A percentile compares a stretch with the other conserved stretches of the same genome.
Evolutionary conservation across 345 rosid species (phyloP).

Genomic region (Ricinus communis): DNA sequence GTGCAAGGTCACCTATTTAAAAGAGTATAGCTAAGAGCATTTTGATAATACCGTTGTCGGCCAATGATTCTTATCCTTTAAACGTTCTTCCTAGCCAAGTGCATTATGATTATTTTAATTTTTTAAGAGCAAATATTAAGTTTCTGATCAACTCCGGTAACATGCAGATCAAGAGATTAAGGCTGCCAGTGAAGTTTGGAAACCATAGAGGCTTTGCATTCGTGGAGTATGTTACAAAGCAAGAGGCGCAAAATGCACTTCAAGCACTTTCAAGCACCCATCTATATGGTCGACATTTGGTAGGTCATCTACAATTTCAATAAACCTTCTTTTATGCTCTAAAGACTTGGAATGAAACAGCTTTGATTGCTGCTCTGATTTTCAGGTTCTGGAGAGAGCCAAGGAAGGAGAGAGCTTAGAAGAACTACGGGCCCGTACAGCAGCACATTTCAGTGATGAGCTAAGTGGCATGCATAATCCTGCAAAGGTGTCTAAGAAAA

Average conservation of each 20-base stretch:
- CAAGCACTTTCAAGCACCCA: constrained; percentile 73
- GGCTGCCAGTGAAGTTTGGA: constrained; percentile 82
- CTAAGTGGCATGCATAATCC: constrained; percentile 42
- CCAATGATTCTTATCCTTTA: not conserved
- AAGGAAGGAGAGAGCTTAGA: constrained; percentile 90
- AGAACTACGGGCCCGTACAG: constrained; percentile 68
- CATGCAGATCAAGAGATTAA: constrained; percentile 72
- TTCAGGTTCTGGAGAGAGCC: constrained; percentile 79
- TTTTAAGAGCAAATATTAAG: not conserved
- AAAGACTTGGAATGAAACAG: not conserved
- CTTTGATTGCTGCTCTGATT: not conserved
- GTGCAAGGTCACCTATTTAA: not conserved
- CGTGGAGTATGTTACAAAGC: constrained; percentile 83
- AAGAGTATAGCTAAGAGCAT: not conserved
- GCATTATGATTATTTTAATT: not conserved
- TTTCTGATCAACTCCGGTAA: constrained; percentile 5
- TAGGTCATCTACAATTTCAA: constrained; percentile 31
- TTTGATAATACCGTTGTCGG: not conserved
- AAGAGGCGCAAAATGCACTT: constrained; percentile 79
- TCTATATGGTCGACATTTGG: constrained; percentile 88
- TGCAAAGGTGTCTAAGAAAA: constrained; percentile 53
- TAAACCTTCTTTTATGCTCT: not conserved
- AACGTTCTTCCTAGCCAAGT: constrained; percentile 6
- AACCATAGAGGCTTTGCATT: constrained; percentile 81
- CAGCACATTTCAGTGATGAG: constrained; percentile 67